A percentile compares a stretch with the other conserved stretches of the same genome.
Evolutionary conservation across 148 eudicot species (phyloP).

Genomic region (Limonium bicolor): DNA sequence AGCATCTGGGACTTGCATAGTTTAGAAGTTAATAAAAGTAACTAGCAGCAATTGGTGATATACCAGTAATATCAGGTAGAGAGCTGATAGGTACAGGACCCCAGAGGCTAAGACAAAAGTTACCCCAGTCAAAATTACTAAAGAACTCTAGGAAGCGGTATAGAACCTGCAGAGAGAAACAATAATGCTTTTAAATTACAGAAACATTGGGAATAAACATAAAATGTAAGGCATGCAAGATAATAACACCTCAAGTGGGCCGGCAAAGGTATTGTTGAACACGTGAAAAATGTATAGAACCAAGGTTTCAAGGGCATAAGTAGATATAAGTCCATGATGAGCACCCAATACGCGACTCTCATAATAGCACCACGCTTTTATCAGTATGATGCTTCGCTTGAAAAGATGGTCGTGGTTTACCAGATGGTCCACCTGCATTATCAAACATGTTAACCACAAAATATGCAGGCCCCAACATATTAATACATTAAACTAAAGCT

Average conservation of each 20-base stretch:
- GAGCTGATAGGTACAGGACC: conserved; percentile 80
- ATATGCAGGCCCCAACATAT: background rate
- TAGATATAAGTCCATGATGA: conserved; percentile 94
- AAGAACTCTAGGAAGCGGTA: conserved; percentile 90
- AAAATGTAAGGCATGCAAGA: background rate
- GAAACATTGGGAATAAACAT: background rate
- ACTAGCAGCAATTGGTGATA: too few relatives aligned
- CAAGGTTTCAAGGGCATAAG: conserved; percentile 89
- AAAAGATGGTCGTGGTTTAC: conserved; percentile 77
- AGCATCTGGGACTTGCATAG: too few relatives aligned
- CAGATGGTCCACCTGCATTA: conserved; percentile 59
- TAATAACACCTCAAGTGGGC: conserved; percentile 76
- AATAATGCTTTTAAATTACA: background rate
- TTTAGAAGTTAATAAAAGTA: too few relatives aligned
- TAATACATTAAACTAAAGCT: background rate
- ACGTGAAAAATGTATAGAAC: conserved; percentile 95
- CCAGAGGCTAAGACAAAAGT: conserved; percentile 78
- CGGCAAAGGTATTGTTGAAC: conserved; percentile 72
- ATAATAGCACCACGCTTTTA: conserved; percentile 97
- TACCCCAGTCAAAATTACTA: conserved; percentile 93
- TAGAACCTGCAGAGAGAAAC: conserved; percentile 44
- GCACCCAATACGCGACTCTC: conserved; percentile 98
- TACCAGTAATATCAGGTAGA: conserved; percentile 80
- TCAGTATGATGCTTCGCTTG: conserved; percentile 89
- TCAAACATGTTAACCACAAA: background rate